Base-by-base conservation (phyloP, 2,329 filamentous ascomycete genomes). In the Tolypocladium guangdongense region DNA sequence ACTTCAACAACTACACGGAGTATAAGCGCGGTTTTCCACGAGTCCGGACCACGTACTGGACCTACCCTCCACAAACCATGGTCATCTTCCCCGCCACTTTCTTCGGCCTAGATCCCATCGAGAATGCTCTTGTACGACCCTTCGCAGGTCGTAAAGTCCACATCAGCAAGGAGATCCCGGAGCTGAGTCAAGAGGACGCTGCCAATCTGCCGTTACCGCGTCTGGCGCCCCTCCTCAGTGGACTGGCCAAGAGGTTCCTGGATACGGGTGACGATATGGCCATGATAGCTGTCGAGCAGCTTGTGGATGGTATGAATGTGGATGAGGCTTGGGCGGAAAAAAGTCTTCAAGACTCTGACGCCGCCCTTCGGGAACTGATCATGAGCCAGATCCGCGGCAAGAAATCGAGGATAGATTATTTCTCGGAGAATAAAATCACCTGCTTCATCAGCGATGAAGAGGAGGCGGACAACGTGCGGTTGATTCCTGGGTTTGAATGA, bases 221-320 rank as follows among this genome's bases (percentile, higher is more conserved):
- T 24, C 56, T 63, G 22, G 49, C 52, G 16, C 56, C 57, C 14
- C 48, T 54, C 24, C 50, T 56, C 39, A 53, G 35, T 11, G 59
- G 59, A 16, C 52, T 63, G 20, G 58, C 57, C 47, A 51, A 53
- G 50, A 58, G 57, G 48, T 63, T 54, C 32, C 22, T 63, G 41
- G 50, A 53, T 36, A 51, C 52, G n/a, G 32, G 38, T 24, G 63
- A 65, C 45, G 60, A 58, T 36, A 50, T 57, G 12, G 58, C 59
- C 35, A 59, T 58, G 53, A 66, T 65, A 18, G 60, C 59, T 1
- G 59, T 59, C n/a, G 60, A 64, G 52, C 55, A 62, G 32, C 58
- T 64, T 30, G 57, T 64, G 24, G 63, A 64, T 43, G 59, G 60
- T 18, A 62, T 63, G 60, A 53, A 63, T 49, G 45, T 64, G 16